These are phyloP conservation scores for Mortierella sp. DNA, from an alignment of 371 early-diverging fungal genomes.

Conservation along the genomic window DNA sequence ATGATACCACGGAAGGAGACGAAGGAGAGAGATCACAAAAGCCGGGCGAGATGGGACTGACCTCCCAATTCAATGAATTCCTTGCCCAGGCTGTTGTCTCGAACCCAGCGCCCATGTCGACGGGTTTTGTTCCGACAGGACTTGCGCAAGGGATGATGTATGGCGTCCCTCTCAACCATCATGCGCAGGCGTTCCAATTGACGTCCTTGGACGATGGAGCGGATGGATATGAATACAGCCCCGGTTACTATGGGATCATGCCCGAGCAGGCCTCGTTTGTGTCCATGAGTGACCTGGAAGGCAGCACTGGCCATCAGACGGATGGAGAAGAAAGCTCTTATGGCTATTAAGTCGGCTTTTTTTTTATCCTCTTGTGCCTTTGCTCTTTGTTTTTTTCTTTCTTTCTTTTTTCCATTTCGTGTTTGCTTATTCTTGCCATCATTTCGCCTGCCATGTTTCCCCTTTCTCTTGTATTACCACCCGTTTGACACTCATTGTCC, in stretches of 20 bases:
- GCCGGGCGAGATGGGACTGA: slow-evolving; percentile 43
- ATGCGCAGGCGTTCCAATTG: slow-evolving; percentile 36
- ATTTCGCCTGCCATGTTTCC: too few species aligned
- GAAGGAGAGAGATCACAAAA: slow-evolving; percentile 6
- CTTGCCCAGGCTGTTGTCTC: slow-evolving; percentile 51
- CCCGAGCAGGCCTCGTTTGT: slow-evolving; percentile 56
- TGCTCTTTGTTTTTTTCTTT: neutral
- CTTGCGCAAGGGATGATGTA: slow-evolving; percentile 41
- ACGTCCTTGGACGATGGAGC: slow-evolving; percentile 35
- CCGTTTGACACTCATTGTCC: neutral
- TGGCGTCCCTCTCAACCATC: slow-evolving; percentile 12
- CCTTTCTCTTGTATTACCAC: neutral
- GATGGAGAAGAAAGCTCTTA: slow-evolving; percentile 52
- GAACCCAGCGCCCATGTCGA: slow-evolving; percentile 27
- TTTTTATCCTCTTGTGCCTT: neutral
- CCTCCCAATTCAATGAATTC: slow-evolving; percentile 53
- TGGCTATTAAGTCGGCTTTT: slow-evolving; percentile 28
- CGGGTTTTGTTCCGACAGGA: slow-evolving; percentile 21
- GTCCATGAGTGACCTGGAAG: slow-evolving; percentile 53
- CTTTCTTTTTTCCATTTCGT: slow-evolving; percentile 9
- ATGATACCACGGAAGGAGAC: slow-evolving; percentile 13
- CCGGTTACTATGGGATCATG: slow-evolving; percentile 51
- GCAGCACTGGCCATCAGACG: slow-evolving; percentile 47
- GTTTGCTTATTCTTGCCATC: neutral
- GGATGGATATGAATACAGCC: slow-evolving; percentile 29